Conservation (phyloP, 2,329 filamentous ascomycete species). For the Polychaeton citri region DNA sequence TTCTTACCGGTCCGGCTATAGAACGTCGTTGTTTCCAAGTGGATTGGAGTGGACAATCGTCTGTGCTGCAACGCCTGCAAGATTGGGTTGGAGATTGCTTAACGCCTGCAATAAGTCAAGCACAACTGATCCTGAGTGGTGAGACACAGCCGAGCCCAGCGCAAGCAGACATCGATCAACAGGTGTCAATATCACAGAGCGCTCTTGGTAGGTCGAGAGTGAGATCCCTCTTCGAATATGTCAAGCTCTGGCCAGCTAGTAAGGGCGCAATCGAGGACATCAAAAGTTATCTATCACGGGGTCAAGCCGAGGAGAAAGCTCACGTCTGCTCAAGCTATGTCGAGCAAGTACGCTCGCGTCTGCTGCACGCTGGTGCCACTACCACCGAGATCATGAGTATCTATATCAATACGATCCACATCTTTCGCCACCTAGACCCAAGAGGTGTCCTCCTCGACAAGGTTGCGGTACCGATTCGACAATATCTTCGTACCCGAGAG, state of each 20-base stretch:
- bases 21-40: conserved; percentile 46
- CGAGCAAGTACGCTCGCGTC: conserved; percentile 47
- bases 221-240: conserved; percentile 64
- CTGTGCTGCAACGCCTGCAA: conserved; percentile 46
- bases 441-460: conserved; percentile 66
- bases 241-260: conserved; percentile 60
- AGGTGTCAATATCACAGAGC: conserved; percentile 56
- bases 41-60: conserved; percentile 42
- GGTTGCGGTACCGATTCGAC: conserved; percentile 57
- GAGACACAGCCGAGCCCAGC: conserved; percentile 6
- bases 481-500: conserved; percentile 64
- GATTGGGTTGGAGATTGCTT: conserved; percentile 59
- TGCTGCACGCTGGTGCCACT: conserved; percentile 63
- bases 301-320: conserved; percentile 52
- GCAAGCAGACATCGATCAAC: conserved; percentile 44
- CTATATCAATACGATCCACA: conserved; percentile 67
- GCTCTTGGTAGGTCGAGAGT: conserved; percentile 57
- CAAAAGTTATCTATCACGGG: conserved; percentile 50
- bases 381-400: conserved; percentile 63
- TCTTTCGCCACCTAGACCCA: conserved; percentile 61
- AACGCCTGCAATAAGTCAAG: conserved; percentile 48
- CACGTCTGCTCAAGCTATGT: conserved; percentile 60
- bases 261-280: conserved; percentile 62
- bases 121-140: conserved; percentile 14
- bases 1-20: conserved; percentile 50